A percentile compares a stretch with the other conserved stretches of the same genome.
Evolutionary conservation across 768 basidiomycete species (phyloP).

Genomic region (Pulveroboletus sp.): DNA sequence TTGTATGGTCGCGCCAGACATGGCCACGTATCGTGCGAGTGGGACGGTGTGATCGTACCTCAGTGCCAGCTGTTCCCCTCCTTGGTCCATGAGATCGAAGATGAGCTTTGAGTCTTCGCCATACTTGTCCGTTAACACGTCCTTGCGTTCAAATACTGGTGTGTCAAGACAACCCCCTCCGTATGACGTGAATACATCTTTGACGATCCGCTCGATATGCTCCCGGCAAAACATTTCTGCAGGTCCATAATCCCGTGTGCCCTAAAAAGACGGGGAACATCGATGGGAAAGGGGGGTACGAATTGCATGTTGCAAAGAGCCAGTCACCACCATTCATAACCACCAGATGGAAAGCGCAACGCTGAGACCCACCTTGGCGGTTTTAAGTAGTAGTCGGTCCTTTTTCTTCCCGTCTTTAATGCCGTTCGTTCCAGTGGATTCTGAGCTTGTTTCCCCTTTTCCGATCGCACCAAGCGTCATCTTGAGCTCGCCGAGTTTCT

Average conservation of each 20-base stretch:
- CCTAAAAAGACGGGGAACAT: constrained; percentile 40
- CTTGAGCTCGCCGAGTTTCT: constrained; percentile 68
- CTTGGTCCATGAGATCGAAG: constrained; percentile 96
- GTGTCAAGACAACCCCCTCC: constrained; percentile 94
- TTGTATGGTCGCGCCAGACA: constrained; percentile 80
- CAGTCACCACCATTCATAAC: constrained; percentile 1
- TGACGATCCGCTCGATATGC: constrained; percentile 84
- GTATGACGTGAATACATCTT: constrained; percentile 80
- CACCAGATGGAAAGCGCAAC: neutral
- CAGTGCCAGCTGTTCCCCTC: constrained; percentile 91
- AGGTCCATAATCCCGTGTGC: constrained; percentile 92
- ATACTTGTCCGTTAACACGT: constrained; percentile 93
- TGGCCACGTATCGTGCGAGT: constrained; percentile 90
- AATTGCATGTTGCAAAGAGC: neutral
- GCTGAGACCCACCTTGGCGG: constrained; percentile 69
- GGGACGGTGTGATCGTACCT: constrained; percentile 98
- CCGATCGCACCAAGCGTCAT: constrained; percentile 45
- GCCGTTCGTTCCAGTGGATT: constrained; percentile 32
- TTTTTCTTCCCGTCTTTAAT: constrained; percentile 56
- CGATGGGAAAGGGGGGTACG: neutral
- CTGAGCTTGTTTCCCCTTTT: constrained; percentile 20
- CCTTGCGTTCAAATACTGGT: constrained; percentile 96
- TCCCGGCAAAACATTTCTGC: constrained; percentile 89
- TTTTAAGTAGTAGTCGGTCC: constrained; percentile 77
- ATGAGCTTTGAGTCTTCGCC: constrained; percentile 98